Percentiles rank a stretch among this genome's conserved stretches.
These are phyloP conservation scores for Bremia lactucae DNA, from an alignment of 352 stramenopile species.

Conservation along the genomic window DNA sequence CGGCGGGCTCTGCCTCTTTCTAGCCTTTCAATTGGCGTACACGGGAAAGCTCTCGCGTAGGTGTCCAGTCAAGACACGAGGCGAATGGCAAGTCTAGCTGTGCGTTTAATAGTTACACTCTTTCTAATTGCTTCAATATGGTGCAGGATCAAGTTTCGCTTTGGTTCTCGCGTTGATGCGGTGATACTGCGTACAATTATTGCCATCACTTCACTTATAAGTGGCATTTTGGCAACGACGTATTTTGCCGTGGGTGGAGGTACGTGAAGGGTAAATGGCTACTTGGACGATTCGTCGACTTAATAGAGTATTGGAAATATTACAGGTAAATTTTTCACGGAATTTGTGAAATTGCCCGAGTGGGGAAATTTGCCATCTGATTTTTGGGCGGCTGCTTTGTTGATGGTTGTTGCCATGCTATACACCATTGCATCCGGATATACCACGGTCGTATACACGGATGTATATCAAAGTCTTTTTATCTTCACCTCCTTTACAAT, in stretches of 20 bases:
- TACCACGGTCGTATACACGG: constrained; percentile 71
- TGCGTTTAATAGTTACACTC: too few relatives aligned
- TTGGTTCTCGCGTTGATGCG: constrained; percentile 40
- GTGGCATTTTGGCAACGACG: too few relatives aligned
- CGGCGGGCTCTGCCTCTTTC: too few relatives aligned
- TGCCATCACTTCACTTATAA: constrained; percentile 53
- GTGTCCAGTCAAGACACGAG: too few relatives aligned
- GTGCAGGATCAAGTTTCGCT: constrained; percentile 82
- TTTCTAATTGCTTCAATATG: too few relatives aligned
- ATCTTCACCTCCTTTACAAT: constrained; percentile 71
- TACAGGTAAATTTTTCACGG: constrained; percentile 63
- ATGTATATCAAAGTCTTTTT: constrained; percentile 76
- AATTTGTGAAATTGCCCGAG: constrained; percentile 58
- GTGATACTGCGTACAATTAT: constrained; percentile 58
- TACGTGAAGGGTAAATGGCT: too few relatives aligned
- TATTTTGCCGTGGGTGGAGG: too few relatives aligned
- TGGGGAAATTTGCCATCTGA: constrained; percentile 41
- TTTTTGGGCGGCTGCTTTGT: constrained; percentile 56
- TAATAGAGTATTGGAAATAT: neutral
- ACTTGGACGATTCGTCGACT: too few relatives aligned
- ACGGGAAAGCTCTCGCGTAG: too few relatives aligned
- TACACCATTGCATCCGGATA: constrained; percentile 68
- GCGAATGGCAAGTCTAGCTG: too few relatives aligned
- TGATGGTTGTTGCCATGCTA: constrained; percentile 57
- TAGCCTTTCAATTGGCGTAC: too few relatives aligned